Conservation (phyloP, 345 rosid species). For the Sonneratia alba region DNA sequence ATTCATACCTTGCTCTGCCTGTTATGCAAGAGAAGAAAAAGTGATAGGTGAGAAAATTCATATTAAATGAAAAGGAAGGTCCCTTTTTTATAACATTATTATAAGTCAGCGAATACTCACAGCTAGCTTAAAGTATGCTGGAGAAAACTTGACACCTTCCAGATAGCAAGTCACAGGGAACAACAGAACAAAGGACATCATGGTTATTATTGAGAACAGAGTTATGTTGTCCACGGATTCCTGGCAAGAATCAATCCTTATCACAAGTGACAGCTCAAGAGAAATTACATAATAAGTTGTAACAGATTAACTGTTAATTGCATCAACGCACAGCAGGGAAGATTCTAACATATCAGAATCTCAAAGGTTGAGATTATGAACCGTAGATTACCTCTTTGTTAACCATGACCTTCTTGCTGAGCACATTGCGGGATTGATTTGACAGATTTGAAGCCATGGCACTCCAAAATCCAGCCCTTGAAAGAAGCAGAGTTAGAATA, state of each 20-base stretch:
- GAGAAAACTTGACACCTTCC: slow-evolving; percentile 93
- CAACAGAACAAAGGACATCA: slow-evolving; percentile 78
- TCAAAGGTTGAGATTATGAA: not conserved
- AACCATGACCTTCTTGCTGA: slow-evolving; percentile 93
- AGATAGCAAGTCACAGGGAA: slow-evolving; percentile 71
- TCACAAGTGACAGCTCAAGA: not conserved
- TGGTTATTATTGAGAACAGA: slow-evolving; percentile 91
- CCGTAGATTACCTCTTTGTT: slow-evolving; percentile 69
- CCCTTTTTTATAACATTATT: not conserved
- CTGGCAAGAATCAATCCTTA: slow-evolving; percentile 26
- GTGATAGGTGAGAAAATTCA: not conserved
- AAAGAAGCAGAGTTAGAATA: slow-evolving; percentile 5
- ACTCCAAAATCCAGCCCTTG: slow-evolving; percentile 83
- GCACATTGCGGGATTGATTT: slow-evolving; percentile 81
- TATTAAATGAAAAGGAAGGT: not conserved
- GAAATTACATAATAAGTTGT: no score
- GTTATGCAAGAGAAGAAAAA: not conserved
- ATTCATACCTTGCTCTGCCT: slow-evolving; percentile 31
- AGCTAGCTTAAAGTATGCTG: slow-evolving; percentile 67
- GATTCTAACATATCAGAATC: not conserved
- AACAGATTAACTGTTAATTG: no score
- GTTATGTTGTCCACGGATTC: slow-evolving; percentile 95
- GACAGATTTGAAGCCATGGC: slow-evolving; percentile 92
- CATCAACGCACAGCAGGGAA: no score
- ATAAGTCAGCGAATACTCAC: slow-evolving; percentile 40